Base-by-base conservation (phyloP, 1,284 basidiomycete species). In the Clitocybe nebularis region DNA sequence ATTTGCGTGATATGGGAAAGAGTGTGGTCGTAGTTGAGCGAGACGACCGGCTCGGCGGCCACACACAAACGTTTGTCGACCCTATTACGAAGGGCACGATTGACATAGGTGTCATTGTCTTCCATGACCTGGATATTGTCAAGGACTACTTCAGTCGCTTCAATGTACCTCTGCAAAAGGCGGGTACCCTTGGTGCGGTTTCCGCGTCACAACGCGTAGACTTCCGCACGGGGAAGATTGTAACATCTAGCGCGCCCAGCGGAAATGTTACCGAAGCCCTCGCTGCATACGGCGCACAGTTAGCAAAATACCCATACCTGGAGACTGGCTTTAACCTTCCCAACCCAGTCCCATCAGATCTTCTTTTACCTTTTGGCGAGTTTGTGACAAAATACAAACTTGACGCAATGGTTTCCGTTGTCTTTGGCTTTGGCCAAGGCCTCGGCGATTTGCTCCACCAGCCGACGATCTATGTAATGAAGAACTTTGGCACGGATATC, bases 331-430 rank as follows among this genome's bases (percentile, higher is more conserved):
- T 36, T 23, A 23, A 36, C 21, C 34, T 36, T 36, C 34, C 34
- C 24, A 23, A 36, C 20, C 34, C 34, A 9, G 20, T 36, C 10
- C 34, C 34, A 13, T 20, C 34, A 36, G 34, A 36, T 23, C 34
- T 36, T n/a, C 24, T 36, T 23, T 23, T 36, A 14, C 34, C 34
- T 6, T 36, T 36, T 36, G 34, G 34, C 34, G 34, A 36, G n/a
- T 36, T 36, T 23, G n/a, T 23, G 21, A 14, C 34, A 8, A 36
- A 36, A 23, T 36, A 36, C 34, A 22, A 14, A 13, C 34, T 36
- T 17, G 13, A n/a, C 24, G 34, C 34, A 7, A 23, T n/a, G 21
- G 21, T 23, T 20, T 23, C 7, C 17, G 10, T 14, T 23, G 10
- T 36, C 34, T 36, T 36, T 16, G 20, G 11, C 8, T 14, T 14